Conservation (phyloP, 208 protist species). For the Phytomonas sp. region DNA sequence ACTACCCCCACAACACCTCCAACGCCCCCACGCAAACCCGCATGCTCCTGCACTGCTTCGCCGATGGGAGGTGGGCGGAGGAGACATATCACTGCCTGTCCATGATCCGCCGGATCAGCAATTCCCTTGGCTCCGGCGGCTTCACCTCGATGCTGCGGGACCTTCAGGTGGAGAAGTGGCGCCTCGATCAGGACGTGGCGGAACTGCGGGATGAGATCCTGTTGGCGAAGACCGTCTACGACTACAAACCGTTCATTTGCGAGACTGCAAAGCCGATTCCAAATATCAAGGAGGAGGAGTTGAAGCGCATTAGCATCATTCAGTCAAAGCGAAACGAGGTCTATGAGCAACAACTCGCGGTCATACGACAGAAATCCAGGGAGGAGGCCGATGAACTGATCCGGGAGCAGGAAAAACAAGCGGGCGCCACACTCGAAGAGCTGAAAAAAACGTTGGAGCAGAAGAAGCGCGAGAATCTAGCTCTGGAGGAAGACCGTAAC, state of each 20-base stretch:
- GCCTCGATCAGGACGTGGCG: conserved; percentile 82
- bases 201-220: conserved; percentile 84
- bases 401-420: conserved; percentile 70
- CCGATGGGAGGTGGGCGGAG: conserved; percentile 72
- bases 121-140: conserved; percentile 65
- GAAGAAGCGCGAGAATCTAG: conserved; percentile 77
- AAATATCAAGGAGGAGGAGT: conserved; percentile 87
- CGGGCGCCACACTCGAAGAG: conserved; percentile 60
- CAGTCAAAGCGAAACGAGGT: conserved; percentile 68
- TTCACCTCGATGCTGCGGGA: conserved; percentile 84
- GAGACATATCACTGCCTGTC: conserved; percentile 84
- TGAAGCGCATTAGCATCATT: conserved; percentile 72
- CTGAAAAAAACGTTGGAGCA: conserved; percentile 66
- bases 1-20: conserved; percentile 45
- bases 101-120: conserved; percentile 74
- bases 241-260: conserved; percentile 87
- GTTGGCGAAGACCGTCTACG: conserved; percentile 80
- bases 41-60: conserved; percentile 83
- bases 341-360: conserved; percentile 57
- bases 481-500: conserved; percentile 68
- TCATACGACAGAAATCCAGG: conserved; percentile 58
- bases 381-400: conserved; percentile 66
- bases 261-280: conserved; percentile 65
- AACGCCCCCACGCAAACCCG: conserved; percentile 74
- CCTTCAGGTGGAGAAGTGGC: conserved; percentile 86